These are phyloP conservation scores for Dioszegia aurantiaca DNA, from an alignment of 768 basidiomycete species.

Conservation along the genomic window DNA sequence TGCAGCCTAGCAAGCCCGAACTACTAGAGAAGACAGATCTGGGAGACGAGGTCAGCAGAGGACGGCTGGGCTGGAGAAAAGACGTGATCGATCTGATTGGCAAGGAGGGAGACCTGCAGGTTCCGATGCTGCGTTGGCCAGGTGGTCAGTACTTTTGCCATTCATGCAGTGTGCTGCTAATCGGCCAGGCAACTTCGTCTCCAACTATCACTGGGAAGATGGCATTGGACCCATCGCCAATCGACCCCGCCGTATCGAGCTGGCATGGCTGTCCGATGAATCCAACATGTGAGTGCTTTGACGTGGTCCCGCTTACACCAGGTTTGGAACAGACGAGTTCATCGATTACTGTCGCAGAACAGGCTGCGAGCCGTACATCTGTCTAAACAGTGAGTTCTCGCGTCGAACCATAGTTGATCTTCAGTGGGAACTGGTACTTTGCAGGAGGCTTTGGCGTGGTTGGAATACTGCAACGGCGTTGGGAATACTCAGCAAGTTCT, in stretches of 20 bases:
- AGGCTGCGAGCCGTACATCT: constrained; percentile 62
- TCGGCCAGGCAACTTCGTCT: constrained; percentile 58
- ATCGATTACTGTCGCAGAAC: constrained; percentile 60
- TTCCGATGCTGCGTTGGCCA: constrained; percentile 60
- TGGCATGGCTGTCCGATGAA: constrained; percentile 57
- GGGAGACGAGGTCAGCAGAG: constrained; percentile 48
- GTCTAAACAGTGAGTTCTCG: constrained; percentile 57
- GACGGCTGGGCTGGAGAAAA: constrained; percentile 58
- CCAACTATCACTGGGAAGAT: constrained; percentile 62
- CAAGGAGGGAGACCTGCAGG: constrained; percentile 54
- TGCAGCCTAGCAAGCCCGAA: constrained; percentile 28
- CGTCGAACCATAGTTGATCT: constrained; percentile 9
- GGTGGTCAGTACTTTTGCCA: constrained; percentile 54
- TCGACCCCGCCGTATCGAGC: constrained; percentile 60
- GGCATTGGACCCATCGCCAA: constrained; percentile 59
- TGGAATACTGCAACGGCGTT: constrained; percentile 64
- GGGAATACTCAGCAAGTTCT: constrained; percentile 50
- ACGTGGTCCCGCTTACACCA: neutral
- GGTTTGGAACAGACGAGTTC: constrained; percentile 61
- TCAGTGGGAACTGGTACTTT: constrained; percentile 63
- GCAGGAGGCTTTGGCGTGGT: constrained; percentile 61
- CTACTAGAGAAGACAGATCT: constrained; percentile 47
- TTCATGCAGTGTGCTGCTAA: constrained; percentile 52
- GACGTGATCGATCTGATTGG: constrained; percentile 57
- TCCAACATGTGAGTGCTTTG: constrained; percentile 10